A percentile compares a stretch with the other conserved stretches of the same genome.
Conservation (phyloP, 2,329 filamentous ascomycete genomes). For the Fusarium kyushuense region DNA sequence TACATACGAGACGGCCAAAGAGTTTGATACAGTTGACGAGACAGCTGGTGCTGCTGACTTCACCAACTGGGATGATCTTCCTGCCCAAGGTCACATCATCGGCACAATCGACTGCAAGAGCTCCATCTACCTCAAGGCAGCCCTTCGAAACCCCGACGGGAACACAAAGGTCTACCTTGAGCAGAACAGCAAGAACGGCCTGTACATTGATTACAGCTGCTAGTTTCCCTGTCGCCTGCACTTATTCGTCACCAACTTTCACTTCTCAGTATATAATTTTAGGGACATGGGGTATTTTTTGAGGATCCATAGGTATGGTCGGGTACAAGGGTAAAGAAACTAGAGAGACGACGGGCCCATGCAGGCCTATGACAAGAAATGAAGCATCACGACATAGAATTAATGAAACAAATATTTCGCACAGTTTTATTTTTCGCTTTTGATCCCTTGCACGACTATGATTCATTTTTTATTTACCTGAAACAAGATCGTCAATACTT, state of each 20-base stretch:
- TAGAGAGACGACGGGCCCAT: too few relatives aligned
- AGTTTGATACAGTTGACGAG: slow-evolving; percentile 38
- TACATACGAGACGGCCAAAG: slow-evolving; percentile 39
- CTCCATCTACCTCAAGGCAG: slow-evolving; percentile 49
- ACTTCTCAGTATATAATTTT: slow-evolving; percentile 21
- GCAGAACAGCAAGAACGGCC: slow-evolving; percentile 50
- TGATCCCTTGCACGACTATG: background rate
- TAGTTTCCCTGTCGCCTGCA: background rate
- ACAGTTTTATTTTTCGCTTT: background rate
- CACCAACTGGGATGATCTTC: slow-evolving; percentile 48
- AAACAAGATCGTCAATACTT: background rate
- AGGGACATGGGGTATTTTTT: too few relatives aligned
- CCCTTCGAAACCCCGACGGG: slow-evolving; percentile 37
- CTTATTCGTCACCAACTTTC: background rate
- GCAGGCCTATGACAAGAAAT: slow-evolving; percentile 10
- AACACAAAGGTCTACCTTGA: slow-evolving; percentile 49
- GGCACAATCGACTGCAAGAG: slow-evolving; percentile 47
- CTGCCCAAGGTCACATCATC: slow-evolving; percentile 39
- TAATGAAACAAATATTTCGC: slow-evolving; percentile 3
- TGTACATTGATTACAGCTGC: slow-evolving; percentile 45
- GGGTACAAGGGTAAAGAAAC: too few relatives aligned
- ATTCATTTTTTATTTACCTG: background rate
- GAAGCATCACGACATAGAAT: slow-evolving; percentile 21
- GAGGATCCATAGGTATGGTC: too few relatives aligned
- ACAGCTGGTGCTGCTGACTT: slow-evolving; percentile 47